Base-by-base conservation (phyloP, 2,329 filamentous ascomycete species). In the Fusarium robinianum region DNA sequence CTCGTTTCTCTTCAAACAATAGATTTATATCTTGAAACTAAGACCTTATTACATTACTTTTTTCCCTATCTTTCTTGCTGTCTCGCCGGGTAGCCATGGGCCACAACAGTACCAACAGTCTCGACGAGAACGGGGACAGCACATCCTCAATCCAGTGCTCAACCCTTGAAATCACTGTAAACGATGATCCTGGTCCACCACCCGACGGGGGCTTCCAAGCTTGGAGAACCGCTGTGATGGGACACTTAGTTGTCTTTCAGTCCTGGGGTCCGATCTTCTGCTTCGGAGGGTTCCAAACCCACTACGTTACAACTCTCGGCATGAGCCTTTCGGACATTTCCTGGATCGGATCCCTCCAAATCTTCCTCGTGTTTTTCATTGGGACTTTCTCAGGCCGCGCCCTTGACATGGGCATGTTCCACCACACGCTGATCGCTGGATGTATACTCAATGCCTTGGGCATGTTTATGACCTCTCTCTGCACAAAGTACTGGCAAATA, bases 331-430 rank as follows among this genome's bases (percentile, higher is more conserved):
- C 72, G 1, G 55, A 63, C 5, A 73, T 76, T 8, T 72, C 72
- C 0, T 73, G 72, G 71, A 75, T 75, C 16, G 73, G 73, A 1
- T 73, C 71, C 3, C 60, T 75, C 1, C 74, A 76, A 33, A 63
- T 70, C 2, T 75, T 71, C 50, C 58, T 76, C 5, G 67, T 71
- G 0, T 66, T 76, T 17, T 63, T 71, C 5, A 62, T 74, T 3
- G 69, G 72, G 15, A 65, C 71, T 9, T 64, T 76, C 41, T 72
- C 69, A 3, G 73, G 75, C 8, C 62, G 71, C 0, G 52, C 73
- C 10, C 58, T 75, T 1, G 74, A 77, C 39, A 72, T 70, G 6
- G 74, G 74, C 0, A 66, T 69, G 25, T 74, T 73, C 52, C 25
- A 67, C 3, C 62, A 65, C 3, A 70, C 70, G 0, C 65, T 76